Percentiles rank a stretch among this genome's conserved stretches.
These are phyloP conservation scores for Posidonia oceanica DNA, from an alignment of 116 monocot genomes.

Conservation along the genomic window DNA sequence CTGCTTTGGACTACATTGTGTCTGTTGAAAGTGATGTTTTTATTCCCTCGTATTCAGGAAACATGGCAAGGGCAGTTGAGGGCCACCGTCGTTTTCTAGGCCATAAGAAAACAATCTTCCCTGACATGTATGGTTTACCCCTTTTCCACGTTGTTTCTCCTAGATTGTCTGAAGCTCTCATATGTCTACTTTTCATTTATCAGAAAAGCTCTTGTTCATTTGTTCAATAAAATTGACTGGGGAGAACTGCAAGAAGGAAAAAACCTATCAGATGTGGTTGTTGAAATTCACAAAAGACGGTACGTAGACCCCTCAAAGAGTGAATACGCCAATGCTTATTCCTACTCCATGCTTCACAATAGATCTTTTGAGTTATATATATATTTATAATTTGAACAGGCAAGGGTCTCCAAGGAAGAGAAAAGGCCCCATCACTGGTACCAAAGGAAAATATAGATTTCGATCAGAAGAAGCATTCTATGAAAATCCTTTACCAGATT, in stretches of 20 bases:
- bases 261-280: constrained; percentile 35
- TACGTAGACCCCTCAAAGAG: constrained; percentile 3
- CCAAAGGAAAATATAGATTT: constrained; percentile 78
- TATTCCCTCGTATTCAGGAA: constrained; percentile 87
- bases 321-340: too few relatives aligned
- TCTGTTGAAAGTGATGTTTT: constrained; percentile 93
- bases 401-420: constrained; percentile 85
- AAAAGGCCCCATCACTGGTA: constrained; percentile 87
- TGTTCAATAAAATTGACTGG: constrained; percentile 66
- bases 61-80: constrained; percentile 92
- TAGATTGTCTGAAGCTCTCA: too few relatives aligned
- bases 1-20: constrained; percentile 95
- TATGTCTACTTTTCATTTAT: not conserved
- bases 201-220: constrained; percentile 74
- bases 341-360: too few relatives aligned
- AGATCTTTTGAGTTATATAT: too few relatives aligned
- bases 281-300: constrained; percentile 67
- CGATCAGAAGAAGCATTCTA: constrained; percentile 93
- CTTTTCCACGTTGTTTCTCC: not conserved
- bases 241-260: constrained; percentile 54
- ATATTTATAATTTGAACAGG: constrained; percentile 14
- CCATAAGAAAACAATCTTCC: constrained; percentile 81
- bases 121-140: constrained; percentile 43
- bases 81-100: constrained; percentile 92
- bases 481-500: constrained; percentile 93